Percentiles rank a stretch among this genome's conserved stretches.
phyloP scores from a whole-genome alignment of 345 rosid genomes.

The Rhodamnia argentea region DNA sequence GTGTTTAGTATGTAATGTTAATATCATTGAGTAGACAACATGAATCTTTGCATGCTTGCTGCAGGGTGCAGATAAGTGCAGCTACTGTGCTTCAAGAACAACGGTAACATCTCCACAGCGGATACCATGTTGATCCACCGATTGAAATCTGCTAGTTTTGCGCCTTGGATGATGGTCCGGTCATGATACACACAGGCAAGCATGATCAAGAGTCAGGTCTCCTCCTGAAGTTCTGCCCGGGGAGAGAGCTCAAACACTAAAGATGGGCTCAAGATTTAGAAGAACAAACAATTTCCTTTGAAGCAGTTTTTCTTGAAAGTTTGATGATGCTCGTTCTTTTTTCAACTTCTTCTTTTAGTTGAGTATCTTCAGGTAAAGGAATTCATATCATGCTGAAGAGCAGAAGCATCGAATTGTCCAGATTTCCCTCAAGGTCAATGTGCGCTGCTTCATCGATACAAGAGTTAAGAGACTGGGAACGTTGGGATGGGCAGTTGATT shows the following conservation, averaged over 20 bases:
- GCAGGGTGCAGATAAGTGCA: neutral
- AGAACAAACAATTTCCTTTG: neutral
- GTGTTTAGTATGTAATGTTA: neutral
- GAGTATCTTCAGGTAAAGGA: no score
- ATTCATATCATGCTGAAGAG: neutral
- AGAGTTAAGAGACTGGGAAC: neutral
- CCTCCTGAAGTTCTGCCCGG: neutral
- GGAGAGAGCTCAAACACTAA: neutral
- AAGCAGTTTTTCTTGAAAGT: no score
- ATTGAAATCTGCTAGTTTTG: neutral
- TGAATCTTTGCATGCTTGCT: neutral
- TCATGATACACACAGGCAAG: no score
- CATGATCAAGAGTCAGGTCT: no score
- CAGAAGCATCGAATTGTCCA: neutral
- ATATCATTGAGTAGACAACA: neutral
- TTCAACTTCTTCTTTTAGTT: no score
- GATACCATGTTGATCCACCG: neutral
- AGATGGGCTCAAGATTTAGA: neutral
- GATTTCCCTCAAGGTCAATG: neutral
- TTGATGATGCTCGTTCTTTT: no score
- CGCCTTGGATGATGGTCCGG: neutral
- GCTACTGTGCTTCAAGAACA: neutral
- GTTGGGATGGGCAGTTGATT: neutral
- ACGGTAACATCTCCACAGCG: neutral
- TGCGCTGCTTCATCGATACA: no score